phyloP scores from a whole-genome alignment of 805 yeast species.

The Ogataea nitratoaversa region DNA sequence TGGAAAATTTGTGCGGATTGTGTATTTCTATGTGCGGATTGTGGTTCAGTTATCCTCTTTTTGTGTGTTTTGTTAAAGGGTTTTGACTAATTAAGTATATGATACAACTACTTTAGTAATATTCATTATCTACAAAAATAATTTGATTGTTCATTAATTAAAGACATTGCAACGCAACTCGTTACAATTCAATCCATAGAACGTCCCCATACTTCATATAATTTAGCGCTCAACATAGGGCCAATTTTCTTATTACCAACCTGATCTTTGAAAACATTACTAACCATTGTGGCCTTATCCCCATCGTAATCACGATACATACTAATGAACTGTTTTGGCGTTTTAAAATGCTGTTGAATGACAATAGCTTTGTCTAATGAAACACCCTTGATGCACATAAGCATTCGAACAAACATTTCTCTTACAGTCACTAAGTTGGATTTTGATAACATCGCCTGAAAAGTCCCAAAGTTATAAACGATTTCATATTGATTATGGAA shows the following conservation, averaged over 20 bases:
- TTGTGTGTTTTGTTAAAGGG: too few species aligned
- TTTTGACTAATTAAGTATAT: too few species aligned
- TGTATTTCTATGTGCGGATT: too few species aligned
- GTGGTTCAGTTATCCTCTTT: too few species aligned
- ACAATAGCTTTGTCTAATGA: constrained; percentile 80
- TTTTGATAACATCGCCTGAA: constrained; percentile 68
- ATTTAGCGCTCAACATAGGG: constrained; percentile 43
- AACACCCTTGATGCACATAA: constrained; percentile 77
- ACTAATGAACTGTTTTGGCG: constrained; percentile 59
- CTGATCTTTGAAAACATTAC: constrained; percentile 33
- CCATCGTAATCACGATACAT: constrained; percentile 34
- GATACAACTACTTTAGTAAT: too few species aligned
- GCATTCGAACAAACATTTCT: constrained; percentile 70
- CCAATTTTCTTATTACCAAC: constrained; percentile 52
- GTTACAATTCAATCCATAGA: not conserved
- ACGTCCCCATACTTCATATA: constrained; percentile 56
- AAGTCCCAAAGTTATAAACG: constrained; percentile 48
- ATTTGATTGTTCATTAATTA: too few species aligned
- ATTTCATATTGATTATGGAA: constrained; percentile 28
- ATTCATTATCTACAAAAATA: too few species aligned
- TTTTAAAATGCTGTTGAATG: constrained; percentile 66
- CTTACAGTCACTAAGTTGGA: constrained; percentile 64
- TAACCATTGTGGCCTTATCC: constrained; percentile 32
- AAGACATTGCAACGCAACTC: too few species aligned
- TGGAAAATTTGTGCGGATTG: too few species aligned